Base-by-base conservation (phyloP, 306 rosid species). In the Heteromeles arbutifolia region DNA sequence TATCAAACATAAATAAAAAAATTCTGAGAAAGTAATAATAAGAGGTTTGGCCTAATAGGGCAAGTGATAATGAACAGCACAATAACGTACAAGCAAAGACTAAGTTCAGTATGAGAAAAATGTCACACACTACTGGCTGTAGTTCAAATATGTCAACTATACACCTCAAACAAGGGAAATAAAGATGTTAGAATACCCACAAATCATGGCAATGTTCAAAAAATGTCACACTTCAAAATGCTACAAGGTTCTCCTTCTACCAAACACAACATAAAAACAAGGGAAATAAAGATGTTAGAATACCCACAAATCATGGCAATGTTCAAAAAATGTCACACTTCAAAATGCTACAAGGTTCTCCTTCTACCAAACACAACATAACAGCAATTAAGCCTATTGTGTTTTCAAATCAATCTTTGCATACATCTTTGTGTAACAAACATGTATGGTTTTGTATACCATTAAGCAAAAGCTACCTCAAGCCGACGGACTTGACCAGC, bases 381-480 rank as follows among this genome's bases (percentile, higher is more conserved):
- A 37, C 39, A 54, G 67, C 66, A 39, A 24, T 37, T 26, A 53
- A 66, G 73, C 58, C 34, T 66, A 65, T 14, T 14, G n/a, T 59
- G 66, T 3, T 26, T 73, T 26, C 56, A 25, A 58, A 61, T 24
- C 8, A 8, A 62, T 24, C 22, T 21, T 24, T 3, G 14, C 41
- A 50, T 28, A n/a, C 18, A 34, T 31, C 41, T 28, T 44, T 50
- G 62, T 32, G n/a, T 56, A 74, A 72, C 17, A 43, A 52, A 59
- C 73, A 69, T 58, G 57, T 45, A 57, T 44, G 44, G 22, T 41
- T 53, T 26, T 59, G 19, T n/a, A 31, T 77, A 57, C 69, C 69
- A 70, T 41, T 61, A 32, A 78, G 68, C 75, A 82, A 82, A 82
- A 70, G 66, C 78, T 84, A 96, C 99, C 99, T 96, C 99, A 69